Evolutionary conservation across 2,329 filamentous ascomycete genomes (phyloP), one percentile per base, ranked within the genome.

Genomic region (Tolypocladium capitatum): DNA sequence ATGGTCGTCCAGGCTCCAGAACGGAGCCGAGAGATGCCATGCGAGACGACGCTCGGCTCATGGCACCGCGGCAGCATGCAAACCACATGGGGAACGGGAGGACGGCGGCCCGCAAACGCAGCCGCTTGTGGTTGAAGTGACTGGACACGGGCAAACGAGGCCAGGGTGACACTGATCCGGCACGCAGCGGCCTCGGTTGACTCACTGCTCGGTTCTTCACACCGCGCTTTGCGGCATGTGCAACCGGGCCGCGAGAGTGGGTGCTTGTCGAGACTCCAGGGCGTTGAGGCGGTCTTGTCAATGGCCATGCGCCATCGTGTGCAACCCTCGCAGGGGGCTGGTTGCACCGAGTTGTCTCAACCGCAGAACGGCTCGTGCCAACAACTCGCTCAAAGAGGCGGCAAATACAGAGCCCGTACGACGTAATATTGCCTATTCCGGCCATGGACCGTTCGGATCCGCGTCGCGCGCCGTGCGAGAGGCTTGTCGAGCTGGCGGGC

Each of bases 261-360:
- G 20, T 20, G 10, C 46, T 30, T 18, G 5, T n/a, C 5, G 2
- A 35, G n/a, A n/a, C n/a, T n/a, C n/a, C n/a, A n/a, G 5, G 36
- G 31, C 46, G 16, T 28, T 32, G 31, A 20, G n/a, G 38, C 24
- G 38, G 16, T 41, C 24, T 28, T 11, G 5, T 28, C 5, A 24
- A 35, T 34, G 21, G 20, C 20, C 40, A 32, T 43, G 47, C 38
- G 38, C 38, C 33, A 46, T 49, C 38, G 44, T 49, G 38, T 43
- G 38, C 16, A 18, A 38, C 47, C 21, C n/a, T 11, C 38, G 11
- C 27, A 4, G 18, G 9, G 14, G 28, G 16, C 24, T 10, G 38
- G 38, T 30, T 3, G 13, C 38, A 24, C 38, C 24, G 9, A 13
- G 14, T 18, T 18, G 24, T 18, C 16, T 28, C 16, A 28, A n/a